Conservation (phyloP, 345 rosid species). For the Clausena lansium region DNA sequence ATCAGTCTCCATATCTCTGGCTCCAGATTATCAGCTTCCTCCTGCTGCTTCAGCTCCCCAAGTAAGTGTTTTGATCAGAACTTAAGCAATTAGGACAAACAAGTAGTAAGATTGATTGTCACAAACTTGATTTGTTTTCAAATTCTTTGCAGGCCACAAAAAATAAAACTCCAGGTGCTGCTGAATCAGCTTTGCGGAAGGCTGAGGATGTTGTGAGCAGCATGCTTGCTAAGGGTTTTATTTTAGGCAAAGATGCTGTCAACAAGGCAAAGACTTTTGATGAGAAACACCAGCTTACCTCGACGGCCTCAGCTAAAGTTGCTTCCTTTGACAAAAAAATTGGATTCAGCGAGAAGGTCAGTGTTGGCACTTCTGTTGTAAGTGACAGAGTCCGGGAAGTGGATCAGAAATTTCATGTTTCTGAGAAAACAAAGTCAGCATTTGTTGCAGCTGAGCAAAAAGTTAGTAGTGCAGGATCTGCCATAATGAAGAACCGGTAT, state of each 20-base stretch:
- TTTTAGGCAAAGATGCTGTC: constrained; percentile 87
- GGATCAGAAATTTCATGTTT: constrained; percentile 90
- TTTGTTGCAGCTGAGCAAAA: constrained; percentile 85
- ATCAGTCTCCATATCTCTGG: constrained; percentile 60
- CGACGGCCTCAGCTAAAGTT: constrained; percentile 87
- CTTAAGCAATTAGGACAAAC: neutral
- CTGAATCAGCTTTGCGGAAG: constrained; percentile 68
- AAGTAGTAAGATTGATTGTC: neutral
- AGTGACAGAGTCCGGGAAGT: constrained; percentile 89
- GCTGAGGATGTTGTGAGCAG: constrained; percentile 87
- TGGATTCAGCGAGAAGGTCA: constrained; percentile 81
- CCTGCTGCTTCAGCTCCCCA: constrained; percentile 60
- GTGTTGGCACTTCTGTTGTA: constrained; percentile 66
- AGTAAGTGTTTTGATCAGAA: constrained; percentile 39
- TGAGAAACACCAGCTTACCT: constrained; percentile 85
- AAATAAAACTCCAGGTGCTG: constrained; percentile 48
- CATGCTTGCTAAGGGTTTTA: constrained; percentile 93
- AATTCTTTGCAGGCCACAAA: constrained; percentile 41
- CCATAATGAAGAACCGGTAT: constrained; percentile 91
- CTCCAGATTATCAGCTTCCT: constrained; percentile 79
- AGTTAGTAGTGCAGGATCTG: constrained; percentile 80
- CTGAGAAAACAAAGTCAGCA: constrained; percentile 92
- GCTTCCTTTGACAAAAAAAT: constrained; percentile 78
- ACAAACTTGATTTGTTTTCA: constrained; percentile 10
- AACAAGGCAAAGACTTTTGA: constrained; percentile 82